phyloP scores from a whole-genome alignment of 768 basidiomycete genomes.

The Termitomyces sp. region DNA sequence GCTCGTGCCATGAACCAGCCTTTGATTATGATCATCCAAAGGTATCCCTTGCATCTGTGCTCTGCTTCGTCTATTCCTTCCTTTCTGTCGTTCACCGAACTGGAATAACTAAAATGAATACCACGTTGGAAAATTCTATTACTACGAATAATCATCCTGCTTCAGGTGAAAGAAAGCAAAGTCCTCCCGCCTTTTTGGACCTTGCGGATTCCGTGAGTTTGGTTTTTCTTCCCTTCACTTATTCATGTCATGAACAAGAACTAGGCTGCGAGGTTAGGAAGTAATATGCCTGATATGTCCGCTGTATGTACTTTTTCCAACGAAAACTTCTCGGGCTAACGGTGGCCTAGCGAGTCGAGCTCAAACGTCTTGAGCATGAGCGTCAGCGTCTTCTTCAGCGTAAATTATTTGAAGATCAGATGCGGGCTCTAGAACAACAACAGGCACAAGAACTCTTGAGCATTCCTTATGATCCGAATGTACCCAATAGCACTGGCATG shows the following conservation, averaged over 20 bases:
- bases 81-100: constrained; percentile 51
- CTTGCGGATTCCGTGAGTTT: constrained; percentile 84
- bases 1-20: constrained; percentile 18
- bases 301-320: constrained; percentile 50
- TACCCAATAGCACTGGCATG: constrained; percentile 37
- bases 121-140: constrained; percentile 64
- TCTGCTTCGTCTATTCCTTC: constrained; percentile 46
- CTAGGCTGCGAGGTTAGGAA: constrained; percentile 78
- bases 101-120: constrained; percentile 67
- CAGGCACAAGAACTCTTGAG: constrained; percentile 82
- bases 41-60: constrained; percentile 49
- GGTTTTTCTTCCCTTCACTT: constrained; percentile 10
- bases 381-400: constrained; percentile 83
- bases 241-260: constrained; percentile 13
- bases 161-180: constrained; percentile 74
- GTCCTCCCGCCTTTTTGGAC: constrained; percentile 89
- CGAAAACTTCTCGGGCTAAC: constrained; percentile 3
- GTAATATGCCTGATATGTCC: constrained; percentile 82
- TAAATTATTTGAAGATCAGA: constrained; percentile 93
- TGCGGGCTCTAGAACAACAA: constrained; percentile 88
- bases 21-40: constrained; percentile 24
- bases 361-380: constrained; percentile 90
- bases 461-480: constrained; percentile 60
- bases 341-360: constrained; percentile 67
- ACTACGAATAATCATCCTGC: constrained; percentile 64